phyloP scores from a whole-genome alignment of 2,329 filamentous ascomycete genomes.

The Endothia cerciana region DNA sequence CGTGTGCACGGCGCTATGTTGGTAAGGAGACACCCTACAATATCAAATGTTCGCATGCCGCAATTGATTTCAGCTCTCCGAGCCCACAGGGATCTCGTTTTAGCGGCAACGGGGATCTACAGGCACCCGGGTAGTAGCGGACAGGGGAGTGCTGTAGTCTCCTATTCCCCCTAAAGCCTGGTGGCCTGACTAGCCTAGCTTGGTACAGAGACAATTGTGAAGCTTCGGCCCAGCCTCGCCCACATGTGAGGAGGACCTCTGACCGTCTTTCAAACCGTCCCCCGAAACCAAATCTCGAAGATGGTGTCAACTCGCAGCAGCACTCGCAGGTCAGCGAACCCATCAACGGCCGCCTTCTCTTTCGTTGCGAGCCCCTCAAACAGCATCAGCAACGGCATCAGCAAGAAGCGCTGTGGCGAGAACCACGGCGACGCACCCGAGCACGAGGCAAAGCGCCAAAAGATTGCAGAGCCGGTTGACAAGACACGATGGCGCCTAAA shows the following conservation, averaged over 20 bases:
- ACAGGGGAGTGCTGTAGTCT: not conserved
- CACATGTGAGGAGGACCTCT: no score
- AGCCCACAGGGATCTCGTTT: not conserved
- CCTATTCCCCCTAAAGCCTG: not conserved
- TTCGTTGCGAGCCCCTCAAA: constrained; percentile 20
- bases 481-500: constrained; percentile 80
- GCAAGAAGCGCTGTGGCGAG: constrained; percentile 49
- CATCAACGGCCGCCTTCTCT: not conserved
- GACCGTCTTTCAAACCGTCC: no score
- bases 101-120: not conserved
- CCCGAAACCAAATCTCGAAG: not conserved
- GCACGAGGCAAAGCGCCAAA: constrained; percentile 47
- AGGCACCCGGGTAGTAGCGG: not conserved
- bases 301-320: constrained; percentile 34
- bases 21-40: not conserved
- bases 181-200: not conserved
- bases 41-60: no score
- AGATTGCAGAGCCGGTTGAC: constrained; percentile 69
- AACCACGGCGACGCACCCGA: constrained; percentile 37
- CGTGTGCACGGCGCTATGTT: not conserved
- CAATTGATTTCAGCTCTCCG: no score
- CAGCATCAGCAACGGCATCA: constrained; percentile 31
- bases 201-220: no score
- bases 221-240: not conserved
- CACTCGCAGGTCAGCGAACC: constrained; percentile 14